phyloP scores from a whole-genome alignment of 371 early-diverging fungal genomes.

The Lichtheimia ornata region DNA sequence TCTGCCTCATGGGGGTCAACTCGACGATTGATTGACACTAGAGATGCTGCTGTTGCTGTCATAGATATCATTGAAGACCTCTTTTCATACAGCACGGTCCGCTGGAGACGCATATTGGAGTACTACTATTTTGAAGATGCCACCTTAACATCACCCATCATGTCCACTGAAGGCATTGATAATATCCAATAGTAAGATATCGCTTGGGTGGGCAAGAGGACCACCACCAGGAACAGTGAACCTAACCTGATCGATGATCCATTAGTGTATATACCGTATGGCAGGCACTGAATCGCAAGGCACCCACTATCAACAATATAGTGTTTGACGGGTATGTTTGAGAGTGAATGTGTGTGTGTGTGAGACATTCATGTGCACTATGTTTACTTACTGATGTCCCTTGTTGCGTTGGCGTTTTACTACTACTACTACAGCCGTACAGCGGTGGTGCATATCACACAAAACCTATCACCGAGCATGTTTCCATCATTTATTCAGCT shows the following conservation, averaged over 20 bases:
- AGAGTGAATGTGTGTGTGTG: background rate
- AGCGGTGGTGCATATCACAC: slow-evolving; percentile 49
- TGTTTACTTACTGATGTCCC: no score
- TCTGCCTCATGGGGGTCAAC: no score
- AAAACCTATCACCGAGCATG: slow-evolving; percentile 52
- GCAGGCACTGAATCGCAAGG: slow-evolving; percentile 59
- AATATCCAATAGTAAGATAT: slow-evolving; percentile 63
- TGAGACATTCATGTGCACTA: background rate
- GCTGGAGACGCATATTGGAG: slow-evolving; percentile 40
- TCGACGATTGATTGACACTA: no score
- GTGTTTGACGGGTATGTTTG: slow-evolving; percentile 55
- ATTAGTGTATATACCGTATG: slow-evolving; percentile 62
- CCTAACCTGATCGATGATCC: background rate
- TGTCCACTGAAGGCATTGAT: slow-evolving; percentile 56
- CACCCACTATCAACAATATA: slow-evolving; percentile 56
- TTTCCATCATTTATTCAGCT: slow-evolving; percentile 47
- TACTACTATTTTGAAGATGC: slow-evolving; percentile 47
- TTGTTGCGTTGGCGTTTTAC: slow-evolving; percentile 1
- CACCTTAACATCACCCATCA: slow-evolving; percentile 48
- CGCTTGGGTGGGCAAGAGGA: no score
- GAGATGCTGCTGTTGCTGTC: no score
- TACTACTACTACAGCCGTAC: slow-evolving; percentile 32
- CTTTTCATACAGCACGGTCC: slow-evolving; percentile 44
- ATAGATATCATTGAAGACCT: slow-evolving; percentile 46
- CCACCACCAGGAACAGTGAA: background rate